Evolutionary conservation across 352 stramenopile genomes (phyloP).

Genomic region (Globisporangium carolinianum): DNA sequence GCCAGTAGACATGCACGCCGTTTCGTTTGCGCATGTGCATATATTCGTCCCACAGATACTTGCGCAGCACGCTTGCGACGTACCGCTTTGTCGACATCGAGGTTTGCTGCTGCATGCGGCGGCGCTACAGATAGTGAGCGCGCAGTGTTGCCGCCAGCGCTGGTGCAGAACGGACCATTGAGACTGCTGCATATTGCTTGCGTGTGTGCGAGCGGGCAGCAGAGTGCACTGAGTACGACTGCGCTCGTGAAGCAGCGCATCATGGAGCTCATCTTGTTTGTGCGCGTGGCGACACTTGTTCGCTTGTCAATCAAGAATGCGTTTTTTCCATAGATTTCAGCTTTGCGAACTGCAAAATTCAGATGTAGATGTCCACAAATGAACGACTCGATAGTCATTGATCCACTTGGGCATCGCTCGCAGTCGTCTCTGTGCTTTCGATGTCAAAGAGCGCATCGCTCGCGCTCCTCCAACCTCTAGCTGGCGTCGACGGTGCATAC

Average conservation of each 20-base stretch:
- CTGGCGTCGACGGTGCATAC: too few relatives aligned
- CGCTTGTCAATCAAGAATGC: constrained; percentile 1
- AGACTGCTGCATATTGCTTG: constrained; percentile 43
- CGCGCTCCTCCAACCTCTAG: too few relatives aligned
- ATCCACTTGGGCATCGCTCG: too few relatives aligned
- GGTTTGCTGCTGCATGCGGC: constrained; percentile 28
- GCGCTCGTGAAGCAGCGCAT: constrained; percentile 4
- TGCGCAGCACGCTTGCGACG: not conserved
- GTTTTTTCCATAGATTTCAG: not conserved
- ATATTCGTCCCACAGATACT: not conserved
- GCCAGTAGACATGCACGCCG: not conserved
- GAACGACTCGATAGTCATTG: too few relatives aligned
- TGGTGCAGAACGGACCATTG: constrained; percentile 56
- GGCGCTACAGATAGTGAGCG: constrained; percentile 23
- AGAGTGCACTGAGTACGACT: not conserved
- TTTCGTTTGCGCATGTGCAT: too few relatives aligned
- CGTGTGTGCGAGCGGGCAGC: not conserved
- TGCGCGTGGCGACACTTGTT: constrained; percentile 1
- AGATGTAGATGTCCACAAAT: too few relatives aligned
- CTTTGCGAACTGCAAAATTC: too few relatives aligned
- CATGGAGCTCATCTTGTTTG: constrained; percentile 12
- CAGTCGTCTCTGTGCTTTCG: too few relatives aligned
- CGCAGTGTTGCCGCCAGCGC: constrained; percentile 11
- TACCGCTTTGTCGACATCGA: constrained; percentile 39
- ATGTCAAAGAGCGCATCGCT: too few relatives aligned